These are phyloP conservation scores for Haplographium delicatum DNA, from an alignment of 495 filamentous ascomycete genomes.

Conservation along the genomic window DNA sequence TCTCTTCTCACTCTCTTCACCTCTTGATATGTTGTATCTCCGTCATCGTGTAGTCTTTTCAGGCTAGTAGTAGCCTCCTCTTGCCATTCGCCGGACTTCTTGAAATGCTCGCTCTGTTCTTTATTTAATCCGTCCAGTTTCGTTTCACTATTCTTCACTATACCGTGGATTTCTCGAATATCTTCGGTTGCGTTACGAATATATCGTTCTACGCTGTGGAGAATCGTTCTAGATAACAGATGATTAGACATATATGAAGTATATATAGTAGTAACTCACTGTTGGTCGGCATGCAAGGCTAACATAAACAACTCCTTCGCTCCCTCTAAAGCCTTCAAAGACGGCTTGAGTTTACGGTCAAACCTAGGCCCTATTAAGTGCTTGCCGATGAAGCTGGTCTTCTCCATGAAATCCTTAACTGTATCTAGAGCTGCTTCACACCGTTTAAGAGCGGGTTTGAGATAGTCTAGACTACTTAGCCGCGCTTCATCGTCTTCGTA, in stretches of 20 bases:
- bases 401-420: slow-evolving; percentile 2
- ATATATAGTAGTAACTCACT: not conserved
- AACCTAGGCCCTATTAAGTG: slow-evolving; percentile 9
- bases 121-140: slow-evolving; percentile 7
- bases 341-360: slow-evolving; percentile 8
- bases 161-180: slow-evolving; percentile 9
- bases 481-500: slow-evolving; percentile 14
- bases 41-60: slow-evolving; percentile 11
- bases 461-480: slow-evolving; percentile 8
- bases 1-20: slow-evolving; percentile 14
- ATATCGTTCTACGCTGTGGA: slow-evolving; percentile 8
- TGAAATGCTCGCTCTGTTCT: slow-evolving; percentile 6
- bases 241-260: slow-evolving; percentile 5
- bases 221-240: slow-evolving; percentile 8
- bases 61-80: slow-evolving; percentile 4
- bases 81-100: slow-evolving; percentile 4
- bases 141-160: slow-evolving; percentile 5
- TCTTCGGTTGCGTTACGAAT: slow-evolving; percentile 12
- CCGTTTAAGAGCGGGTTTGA: slow-evolving; percentile 5
- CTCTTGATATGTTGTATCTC: slow-evolving; percentile 13
- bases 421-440: slow-evolving; percentile 10
- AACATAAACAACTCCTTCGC: slow-evolving; percentile 13
- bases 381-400: slow-evolving; percentile 8
- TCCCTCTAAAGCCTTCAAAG: slow-evolving; percentile 10
- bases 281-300: slow-evolving; percentile 10